Base-by-base conservation (phyloP, 441 rosid genomes). In the Erodium texanum region DNA sequence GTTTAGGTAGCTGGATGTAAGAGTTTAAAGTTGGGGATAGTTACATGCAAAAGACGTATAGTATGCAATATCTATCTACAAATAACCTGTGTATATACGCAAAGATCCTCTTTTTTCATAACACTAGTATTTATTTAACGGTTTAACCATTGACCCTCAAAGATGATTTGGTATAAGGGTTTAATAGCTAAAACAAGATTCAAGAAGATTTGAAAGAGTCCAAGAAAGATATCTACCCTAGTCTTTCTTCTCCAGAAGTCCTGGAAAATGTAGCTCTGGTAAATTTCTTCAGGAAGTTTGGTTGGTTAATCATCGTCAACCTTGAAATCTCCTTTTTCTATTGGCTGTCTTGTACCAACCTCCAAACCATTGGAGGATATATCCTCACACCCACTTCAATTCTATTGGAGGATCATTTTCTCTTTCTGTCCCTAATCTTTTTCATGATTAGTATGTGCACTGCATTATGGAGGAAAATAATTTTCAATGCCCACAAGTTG, bases 331-430 rank as follows among this genome's bases (percentile, higher is more conserved):
- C 5, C 22, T 19, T 34, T 38, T 73, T 63, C 27, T 29, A 27
- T 23, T 6, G 23, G 18, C 66, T 61, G n/a, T 66, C 64, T 64
- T 67, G 20, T 66, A 76, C 73, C 81, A 15, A 73, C 83, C 74
- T 76, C 74, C 73, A 76, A 71, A 66, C 76, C 65, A 67, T 77
- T 76, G 81, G 81, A 77, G 74, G 74, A 80, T n/a, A n/a, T 4
- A 52, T 52, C 58, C 58, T 52, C 58, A 52, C 4, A 52, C 58
- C 58, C 58, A 19, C 62, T 19, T 20, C 62, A 24, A 58, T 58
- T 22, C 62, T 9, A 58, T 58, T 58, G n/a, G 24, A 58, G 62
- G 62, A 58, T 56, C 24, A 20, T 56, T 56, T 41, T 41, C 48
- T 41, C 48, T 41, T 14, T 41, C 48, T 41, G 48, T 41, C 48